Conservation (phyloP, 345 rosid species). For the Viola odorata region DNA sequence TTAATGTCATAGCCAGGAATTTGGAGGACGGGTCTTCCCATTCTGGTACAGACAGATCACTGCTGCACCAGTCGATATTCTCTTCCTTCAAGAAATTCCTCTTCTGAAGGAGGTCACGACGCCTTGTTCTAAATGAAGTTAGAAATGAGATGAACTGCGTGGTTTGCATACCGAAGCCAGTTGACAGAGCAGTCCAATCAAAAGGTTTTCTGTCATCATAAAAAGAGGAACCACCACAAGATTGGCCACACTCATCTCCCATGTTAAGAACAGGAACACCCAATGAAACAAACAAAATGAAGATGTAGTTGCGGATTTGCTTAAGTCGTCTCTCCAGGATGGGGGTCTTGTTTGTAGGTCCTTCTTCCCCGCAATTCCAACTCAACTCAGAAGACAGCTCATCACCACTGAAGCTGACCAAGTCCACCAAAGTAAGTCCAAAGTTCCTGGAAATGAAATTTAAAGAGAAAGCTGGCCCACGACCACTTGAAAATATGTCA, state of each 20-base stretch:
- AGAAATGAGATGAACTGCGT: constrained; percentile 68
- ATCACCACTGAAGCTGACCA: constrained; percentile 69
- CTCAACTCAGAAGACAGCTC: constrained; percentile 60
- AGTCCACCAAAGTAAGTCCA: constrained; percentile 80
- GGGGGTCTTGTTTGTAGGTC: constrained; percentile 57
- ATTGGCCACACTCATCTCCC: constrained; percentile 96
- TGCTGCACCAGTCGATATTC: constrained; percentile 75
- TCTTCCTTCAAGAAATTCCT: constrained; percentile 55
- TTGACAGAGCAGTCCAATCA: constrained; percentile 59
- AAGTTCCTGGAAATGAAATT: constrained; percentile 64
- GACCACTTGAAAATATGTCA: constrained; percentile 67
- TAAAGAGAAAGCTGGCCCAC: constrained; percentile 86
- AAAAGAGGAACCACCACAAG: constrained; percentile 64
- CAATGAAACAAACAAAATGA: constrained; percentile 59
- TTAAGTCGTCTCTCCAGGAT: constrained; percentile 81
- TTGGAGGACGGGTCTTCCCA: constrained; percentile 71
- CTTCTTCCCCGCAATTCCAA: constrained; percentile 97
- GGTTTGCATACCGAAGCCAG: constrained; percentile 63
- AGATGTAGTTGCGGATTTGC: constrained; percentile 78
- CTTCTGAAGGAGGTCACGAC: constrained; percentile 66
- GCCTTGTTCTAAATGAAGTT: constrained; percentile 50
- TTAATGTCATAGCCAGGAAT: constrained; percentile 70
- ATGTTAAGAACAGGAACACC: constrained; percentile 85
- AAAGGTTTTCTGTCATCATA: constrained; percentile 45
- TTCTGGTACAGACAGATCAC: constrained; percentile 54